Evolutionary conservation across 176 grass and related monocot genomes (phyloP), one percentile per base, ranked within the genome.

Genomic region (Avena eriantha): DNA sequence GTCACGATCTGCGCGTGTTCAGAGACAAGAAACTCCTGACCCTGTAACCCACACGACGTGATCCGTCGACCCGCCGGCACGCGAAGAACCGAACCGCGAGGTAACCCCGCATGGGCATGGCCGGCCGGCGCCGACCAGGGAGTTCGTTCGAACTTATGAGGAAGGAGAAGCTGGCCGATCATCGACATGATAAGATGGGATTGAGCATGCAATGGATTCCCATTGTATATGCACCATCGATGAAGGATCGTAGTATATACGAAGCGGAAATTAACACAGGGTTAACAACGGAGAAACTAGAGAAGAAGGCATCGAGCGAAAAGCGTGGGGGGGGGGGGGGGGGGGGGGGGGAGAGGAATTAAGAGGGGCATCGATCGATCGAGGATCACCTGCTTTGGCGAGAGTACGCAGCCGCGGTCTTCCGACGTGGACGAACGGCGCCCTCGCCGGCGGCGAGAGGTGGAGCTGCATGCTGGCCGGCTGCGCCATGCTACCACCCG

Each of bases 401-500:
- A 76, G 48, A 18, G 47, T 3, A 34, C 26, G 16, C 26, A 13
- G 26, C 49, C 48, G 16, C 0, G 73, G 73, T 18, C 49, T 31
- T 0, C 15, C 16, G 24, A 9, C 48, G 48, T 77, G 26, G 49
- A 51, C 8, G 49, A 77, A 34, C 8, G 47, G 73, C 73, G 73
- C 26, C 49, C 8, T 18, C 73, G 19, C 73, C 26, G 73, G 3
- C 49, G 73, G 49, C 10, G 73, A 77, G 26, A 55, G 49, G 49
- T 19, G 73, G 73, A 77, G 73, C 73, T 77, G 73, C 73, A 77
- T 77, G 73, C 49, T 21, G 73, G 15, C 47, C 16, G 72, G 46
- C 33, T 69, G 66, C 58, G 7, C 60, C 23, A 5, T 29, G 9
- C 12, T 22, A 2, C 60, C 33, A 15, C 22, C 16, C 6, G 73